Conservation (phyloP, 441 rosid species). For the Erodium chrysanthum region DNA sequence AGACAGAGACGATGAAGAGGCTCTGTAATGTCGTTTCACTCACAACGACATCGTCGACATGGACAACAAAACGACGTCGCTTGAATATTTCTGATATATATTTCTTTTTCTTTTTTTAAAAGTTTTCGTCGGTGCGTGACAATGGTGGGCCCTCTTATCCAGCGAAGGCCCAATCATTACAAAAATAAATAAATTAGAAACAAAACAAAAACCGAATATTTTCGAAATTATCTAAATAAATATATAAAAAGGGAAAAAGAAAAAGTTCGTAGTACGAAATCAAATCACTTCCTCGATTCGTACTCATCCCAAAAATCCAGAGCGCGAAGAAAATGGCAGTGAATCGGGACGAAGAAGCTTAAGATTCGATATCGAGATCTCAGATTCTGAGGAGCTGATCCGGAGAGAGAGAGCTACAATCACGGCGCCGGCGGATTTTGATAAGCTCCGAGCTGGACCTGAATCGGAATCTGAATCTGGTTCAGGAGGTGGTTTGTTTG, state of each 20-base stretch:
- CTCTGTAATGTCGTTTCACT: background rate
- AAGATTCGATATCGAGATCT: background rate
- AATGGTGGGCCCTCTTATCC: background rate
- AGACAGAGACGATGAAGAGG: background rate
- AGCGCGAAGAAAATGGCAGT: background rate
- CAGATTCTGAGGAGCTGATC: background rate
- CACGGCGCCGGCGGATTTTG: background rate
- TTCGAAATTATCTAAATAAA: background rate
- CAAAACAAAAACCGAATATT: too few relatives aligned
- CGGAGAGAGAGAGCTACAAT: background rate
- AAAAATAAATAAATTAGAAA: too few relatives aligned
- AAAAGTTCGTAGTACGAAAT: background rate
- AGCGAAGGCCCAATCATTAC: too few relatives aligned
- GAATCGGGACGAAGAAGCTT: background rate
- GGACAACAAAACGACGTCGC: background rate
- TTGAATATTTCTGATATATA: too few relatives aligned
- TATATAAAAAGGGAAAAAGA: background rate
- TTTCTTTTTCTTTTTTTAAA: too few relatives aligned
- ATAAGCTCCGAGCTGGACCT: background rate
- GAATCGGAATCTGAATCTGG: background rate
- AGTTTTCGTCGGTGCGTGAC: background rate
- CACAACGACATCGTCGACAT: too few relatives aligned
- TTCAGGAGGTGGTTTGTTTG: background rate
- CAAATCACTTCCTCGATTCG: background rate
- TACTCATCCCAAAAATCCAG: background rate